Base-by-base conservation (phyloP, 2,329 filamentous ascomycete species). In the Aquanectria penicillioides region DNA sequence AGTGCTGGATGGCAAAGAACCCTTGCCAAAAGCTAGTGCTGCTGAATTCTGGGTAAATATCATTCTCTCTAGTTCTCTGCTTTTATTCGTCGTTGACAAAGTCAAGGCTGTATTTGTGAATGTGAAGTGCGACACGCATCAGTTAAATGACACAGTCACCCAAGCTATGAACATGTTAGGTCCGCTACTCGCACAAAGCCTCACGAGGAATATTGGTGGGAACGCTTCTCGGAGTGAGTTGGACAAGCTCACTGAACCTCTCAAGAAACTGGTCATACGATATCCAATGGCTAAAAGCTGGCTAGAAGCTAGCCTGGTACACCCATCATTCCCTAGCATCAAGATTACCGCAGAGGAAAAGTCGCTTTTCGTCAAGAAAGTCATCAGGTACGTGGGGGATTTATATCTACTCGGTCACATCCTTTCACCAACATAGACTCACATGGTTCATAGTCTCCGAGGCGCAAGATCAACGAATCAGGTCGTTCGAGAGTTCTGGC, bases 1-100 rank as follows among this genome's bases (percentile, higher is more conserved):
- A 66, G 87, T 91, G 7, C 77, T 96, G 6, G 83, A 88, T 37
- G 89, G 89, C 11, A 86, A 83, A 25, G 92, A 95, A 58, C 87
- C 90, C 1, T 78, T 96, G 9, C 90, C 91, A 0, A 96, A 95
- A 75, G 84, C 84, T 25, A 86, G 90, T 3, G 86, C 92, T 2
- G 86, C 88, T 8, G 86, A 90, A 23, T 91, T 96, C 61, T 95
- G 92, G 91, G 88, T 90, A 75, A 65, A 81, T 23, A 3, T 2
- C 25, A 2, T 7, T n/a, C 15, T 17, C 6, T 7, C 3, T 25
- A 8, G 13, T 2, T 2, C 23, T 11, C 48, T 59, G 25, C 59
- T 48, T 52, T 63, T 11, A 54, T 41, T n/a, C n/a, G n/a, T n/a
- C n/a, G n/a, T n/a, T n/a, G n/a, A n/a, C 22, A 13, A 53, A n/a